Evolutionary conservation across 169 alveolate genomes (phyloP), one percentile per base, ranked within the genome.

Genomic region (Plasmodium knowlesi): DNA sequence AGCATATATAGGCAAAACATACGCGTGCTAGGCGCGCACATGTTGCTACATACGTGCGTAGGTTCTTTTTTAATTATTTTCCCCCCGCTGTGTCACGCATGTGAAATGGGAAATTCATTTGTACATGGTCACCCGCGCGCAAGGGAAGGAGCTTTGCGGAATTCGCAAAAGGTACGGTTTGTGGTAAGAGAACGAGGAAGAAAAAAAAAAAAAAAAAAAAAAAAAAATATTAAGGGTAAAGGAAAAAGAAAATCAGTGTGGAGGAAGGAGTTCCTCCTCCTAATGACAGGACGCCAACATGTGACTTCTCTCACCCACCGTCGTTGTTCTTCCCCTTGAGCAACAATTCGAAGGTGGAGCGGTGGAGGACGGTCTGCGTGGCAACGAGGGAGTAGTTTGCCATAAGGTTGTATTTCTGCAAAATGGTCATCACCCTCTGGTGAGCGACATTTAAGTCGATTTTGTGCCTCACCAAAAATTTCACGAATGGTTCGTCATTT

Each of bases 381-480:
- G 92, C 92, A 81, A 91, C 95, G 37, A 91, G 57, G 9, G 95
- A 91, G 74, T 91, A 91, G 41, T 91, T 91, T 10, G 95, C 85
- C 67, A 50, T 81, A n/a, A 91, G 57, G 37, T 91, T 82, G 84
- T 82, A 72, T 50, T 46, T 72, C 76, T 82, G 84, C 32, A 82
- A 61, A 71, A 82, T 82, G 5, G 71, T 71, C 92, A 91, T 82
- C 54, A 91, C 92, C 54, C 84, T 74, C 76, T 91, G 72, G 39
- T 91, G 95, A 28, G 92, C 92, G 71, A 91, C 37, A 73, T 91
- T 91, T 57, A 91, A 82, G 76, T 91, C 95, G 32, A 91, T 91
- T 46, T 91, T 81, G 61, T 91, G 71, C 9, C 46, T 19, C 37
- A 91, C 83, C 25, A 91, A 84, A 82, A 82, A 91, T 72, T 91